Evolutionary conservation across 2,329 filamentous ascomycete species (phyloP), one percentile per base, ranked within the genome.

Genomic region (Rhynchosporium graminicola): DNA sequence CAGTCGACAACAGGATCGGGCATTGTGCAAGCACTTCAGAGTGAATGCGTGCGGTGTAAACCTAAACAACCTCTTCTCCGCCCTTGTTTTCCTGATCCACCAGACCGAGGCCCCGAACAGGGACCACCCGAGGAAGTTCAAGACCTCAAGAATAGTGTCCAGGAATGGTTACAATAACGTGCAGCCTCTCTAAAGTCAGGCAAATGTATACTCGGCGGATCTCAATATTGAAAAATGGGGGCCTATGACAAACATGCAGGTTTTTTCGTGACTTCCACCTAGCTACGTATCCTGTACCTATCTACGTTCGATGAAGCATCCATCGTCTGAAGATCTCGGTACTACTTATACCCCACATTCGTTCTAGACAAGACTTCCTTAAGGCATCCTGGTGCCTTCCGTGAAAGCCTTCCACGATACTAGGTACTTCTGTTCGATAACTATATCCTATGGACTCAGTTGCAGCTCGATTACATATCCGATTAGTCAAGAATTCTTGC

Each of bases 51-150:
- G 46, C 36, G 38, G 29, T 57, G 26, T 28, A 43, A 57, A 46
- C 43, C 40, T 40, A 57, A 46, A 26, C 33, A 46, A 28, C 45
- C 26, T 46, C 54, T 33, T 56, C 52, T 45, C 52, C 26, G 12
- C 46, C 36, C 56, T 26, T 29, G 26, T 31, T 26, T 48, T 20
- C 31, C 45, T 31, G 56, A 48, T 59, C 56, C 45, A 38, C 28
- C 46, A n/a, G 45, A 59, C 43, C 56, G 56, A 59, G 56, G 33
- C 38, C 9, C 33, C 43, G 43, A 45, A 48, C 56, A 43, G 56
- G 56, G 45, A 28, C 48, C 40, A 36, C 20, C 56, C 43, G 45
- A 50, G 56, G 45, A 45, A 45, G 47, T 10, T 36, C 33, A 38
- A 8, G 31, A 13, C n/a, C 33, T 36, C 33, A 38, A 8, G 31